A percentile compares a stretch with the other conserved stretches of the same genome.
Conservation (phyloP, 2,329 filamentous ascomycete genomes). For the Metarhizium sp. region DNA sequence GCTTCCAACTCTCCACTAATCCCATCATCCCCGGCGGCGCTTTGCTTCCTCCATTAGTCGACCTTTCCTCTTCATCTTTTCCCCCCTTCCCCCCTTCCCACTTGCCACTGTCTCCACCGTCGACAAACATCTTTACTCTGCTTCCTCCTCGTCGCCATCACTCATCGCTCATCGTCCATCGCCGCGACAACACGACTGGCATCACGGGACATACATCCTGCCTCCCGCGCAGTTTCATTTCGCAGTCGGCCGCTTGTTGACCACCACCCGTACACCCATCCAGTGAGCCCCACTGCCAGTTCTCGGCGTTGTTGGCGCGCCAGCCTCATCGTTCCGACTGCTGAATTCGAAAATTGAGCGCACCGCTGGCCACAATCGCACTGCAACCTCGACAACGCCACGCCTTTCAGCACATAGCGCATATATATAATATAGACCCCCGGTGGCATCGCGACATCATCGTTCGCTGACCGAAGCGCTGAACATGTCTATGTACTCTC, state of each 20-base stretch:
- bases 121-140: constrained; percentile 8
- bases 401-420: background rate
- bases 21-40: constrained; percentile 14
- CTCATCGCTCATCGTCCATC: constrained; percentile 6
- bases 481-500: constrained; percentile 75
- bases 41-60: constrained; percentile 14
- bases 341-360: background rate
- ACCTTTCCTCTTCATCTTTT: constrained; percentile 15
- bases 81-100: constrained; percentile 11
- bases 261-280: background rate
- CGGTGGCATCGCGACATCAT: background rate
- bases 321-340: background rate
- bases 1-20: constrained; percentile 14
- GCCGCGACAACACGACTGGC: background rate
- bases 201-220: background rate
- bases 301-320: background rate
- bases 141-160: constrained; percentile 8
- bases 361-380: background rate
- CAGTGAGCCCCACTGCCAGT: background rate
- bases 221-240: background rate
- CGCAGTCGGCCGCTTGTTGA: background rate
- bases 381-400: background rate
- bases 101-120: constrained; percentile 17
- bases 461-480: background rate
- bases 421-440: background rate